phyloP scores from a whole-genome alignment of 163 green algal species.

The Prototheca cutis region DNA sequence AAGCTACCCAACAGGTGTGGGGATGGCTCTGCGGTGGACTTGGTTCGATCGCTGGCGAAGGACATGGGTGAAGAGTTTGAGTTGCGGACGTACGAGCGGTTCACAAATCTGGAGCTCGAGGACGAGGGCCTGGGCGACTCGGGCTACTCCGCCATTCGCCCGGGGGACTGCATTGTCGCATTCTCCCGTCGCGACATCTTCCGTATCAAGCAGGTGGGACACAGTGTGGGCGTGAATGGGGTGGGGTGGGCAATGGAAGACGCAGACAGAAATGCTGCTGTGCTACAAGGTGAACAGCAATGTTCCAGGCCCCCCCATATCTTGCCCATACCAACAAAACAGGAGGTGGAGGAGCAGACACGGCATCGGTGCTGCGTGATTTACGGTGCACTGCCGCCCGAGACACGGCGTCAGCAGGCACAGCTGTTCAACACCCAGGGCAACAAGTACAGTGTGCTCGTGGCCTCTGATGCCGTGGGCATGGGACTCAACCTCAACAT shows the following conservation, averaged over 20 bases:
- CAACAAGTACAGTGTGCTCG: constrained; percentile 49
- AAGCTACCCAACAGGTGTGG: constrained; percentile 22
- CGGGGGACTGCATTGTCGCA: constrained; percentile 85
- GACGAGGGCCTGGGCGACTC: constrained; percentile 25
- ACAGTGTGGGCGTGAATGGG: too few species aligned
- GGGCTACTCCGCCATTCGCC: constrained; percentile 48
- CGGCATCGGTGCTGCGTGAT: constrained; percentile 56
- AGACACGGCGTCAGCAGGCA: constrained; percentile 74
- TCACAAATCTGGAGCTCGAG: constrained; percentile 61
- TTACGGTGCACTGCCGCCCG: constrained; percentile 86
- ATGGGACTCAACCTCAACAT: constrained; percentile 95
- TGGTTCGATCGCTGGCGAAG: constrained; percentile 57
- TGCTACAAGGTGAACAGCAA: too few species aligned
- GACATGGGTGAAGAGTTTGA: constrained; percentile 61
- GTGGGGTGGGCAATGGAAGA: too few species aligned
- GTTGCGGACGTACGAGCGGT: constrained; percentile 64
- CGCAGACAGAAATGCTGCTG: too few species aligned
- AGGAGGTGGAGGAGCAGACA: constrained; percentile 35
- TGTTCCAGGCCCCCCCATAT: too few species aligned
- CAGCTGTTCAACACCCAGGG: constrained; percentile 64
- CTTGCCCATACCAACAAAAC: too few species aligned
- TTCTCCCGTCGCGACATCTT: constrained; percentile 82
- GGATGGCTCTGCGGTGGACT: constrained; percentile 32
- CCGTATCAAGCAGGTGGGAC: constrained; percentile 49
- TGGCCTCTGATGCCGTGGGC: constrained; percentile 75